phyloP scores from a whole-genome alignment of 495 filamentous ascomycete genomes.

The Neurospora sp. region DNA sequence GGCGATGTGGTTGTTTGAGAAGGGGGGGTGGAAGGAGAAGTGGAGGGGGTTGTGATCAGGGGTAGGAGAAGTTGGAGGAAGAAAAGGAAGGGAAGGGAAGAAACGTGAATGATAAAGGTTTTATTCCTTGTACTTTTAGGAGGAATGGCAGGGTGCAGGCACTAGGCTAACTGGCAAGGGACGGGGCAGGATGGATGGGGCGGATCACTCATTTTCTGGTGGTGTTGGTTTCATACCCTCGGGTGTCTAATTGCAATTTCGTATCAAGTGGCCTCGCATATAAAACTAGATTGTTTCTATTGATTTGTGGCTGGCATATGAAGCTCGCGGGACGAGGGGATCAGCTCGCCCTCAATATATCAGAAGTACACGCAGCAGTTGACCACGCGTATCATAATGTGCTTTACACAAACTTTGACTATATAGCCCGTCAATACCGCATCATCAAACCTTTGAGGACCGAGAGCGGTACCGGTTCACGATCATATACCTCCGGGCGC shows the following conservation, averaged over 20 bases:
- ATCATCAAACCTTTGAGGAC: too few relatives aligned
- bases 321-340: too few relatives aligned
- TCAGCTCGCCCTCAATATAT: too few relatives aligned
- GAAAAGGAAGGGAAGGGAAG: background rate
- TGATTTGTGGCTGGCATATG: too few relatives aligned
- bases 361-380: too few relatives aligned
- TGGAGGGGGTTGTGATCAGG: conserved; percentile 16
- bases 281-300: too few relatives aligned
- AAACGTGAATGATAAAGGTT: background rate
- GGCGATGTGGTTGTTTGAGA: conserved; percentile 84
- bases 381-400: too few relatives aligned
- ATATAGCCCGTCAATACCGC: background rate
- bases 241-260: background rate
- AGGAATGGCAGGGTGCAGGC: background rate
- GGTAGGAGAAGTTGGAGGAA: background rate
- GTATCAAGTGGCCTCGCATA: background rate
- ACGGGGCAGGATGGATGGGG: background rate
- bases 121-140: background rate
- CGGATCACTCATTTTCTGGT: background rate
- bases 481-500: too few relatives aligned
- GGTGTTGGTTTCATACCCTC: background rate
- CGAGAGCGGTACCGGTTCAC: too few relatives aligned
- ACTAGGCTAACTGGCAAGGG: background rate
- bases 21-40: conserved; percentile 55
- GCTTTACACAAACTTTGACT: background rate